Percentiles rank a stretch among this genome's conserved stretches.
These are phyloP conservation scores for Acacia concinna DNA, from an alignment of 331 rosid species.

Conservation along the genomic window DNA sequence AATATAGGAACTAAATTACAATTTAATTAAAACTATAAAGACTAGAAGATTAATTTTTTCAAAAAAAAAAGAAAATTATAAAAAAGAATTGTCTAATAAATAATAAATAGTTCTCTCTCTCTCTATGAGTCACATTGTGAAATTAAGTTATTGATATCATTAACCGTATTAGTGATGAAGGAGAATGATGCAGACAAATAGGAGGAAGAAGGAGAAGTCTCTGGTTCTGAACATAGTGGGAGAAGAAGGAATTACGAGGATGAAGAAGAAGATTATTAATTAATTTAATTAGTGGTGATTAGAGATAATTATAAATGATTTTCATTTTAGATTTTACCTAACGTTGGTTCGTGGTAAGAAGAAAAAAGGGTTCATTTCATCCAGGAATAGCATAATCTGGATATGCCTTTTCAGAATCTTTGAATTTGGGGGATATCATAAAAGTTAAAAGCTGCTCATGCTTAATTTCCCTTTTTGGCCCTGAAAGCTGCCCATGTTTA, in stretches of 20 bases:
- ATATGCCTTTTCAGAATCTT: neutral
- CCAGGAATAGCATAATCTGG: neutral
- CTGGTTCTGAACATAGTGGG: neutral
- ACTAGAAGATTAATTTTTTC: no score
- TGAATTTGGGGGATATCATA: neutral
- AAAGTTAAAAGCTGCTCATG: neutral
- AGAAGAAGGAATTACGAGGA: neutral
- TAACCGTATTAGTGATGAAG: no score
- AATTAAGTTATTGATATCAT: no score
- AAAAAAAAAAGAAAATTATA: no score
- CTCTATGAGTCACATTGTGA: no score
- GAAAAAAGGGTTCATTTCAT: neutral
- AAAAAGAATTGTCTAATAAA: no score
- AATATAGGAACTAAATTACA: no score
- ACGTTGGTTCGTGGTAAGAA: neutral
- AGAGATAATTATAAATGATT: neutral
- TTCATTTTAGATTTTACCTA: no score
- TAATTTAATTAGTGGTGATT: no score
- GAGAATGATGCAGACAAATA: conserved; percentile 28
- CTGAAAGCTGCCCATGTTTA: neutral
- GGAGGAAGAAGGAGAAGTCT: neutral
- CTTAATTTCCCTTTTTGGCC: no score
- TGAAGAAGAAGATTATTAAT: neutral
- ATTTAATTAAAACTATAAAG: no score
- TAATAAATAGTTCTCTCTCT: no score